These are phyloP conservation scores for Glonium stellatum DNA, from an alignment of 495 filamentous ascomycete species.

Conservation along the genomic window DNA sequence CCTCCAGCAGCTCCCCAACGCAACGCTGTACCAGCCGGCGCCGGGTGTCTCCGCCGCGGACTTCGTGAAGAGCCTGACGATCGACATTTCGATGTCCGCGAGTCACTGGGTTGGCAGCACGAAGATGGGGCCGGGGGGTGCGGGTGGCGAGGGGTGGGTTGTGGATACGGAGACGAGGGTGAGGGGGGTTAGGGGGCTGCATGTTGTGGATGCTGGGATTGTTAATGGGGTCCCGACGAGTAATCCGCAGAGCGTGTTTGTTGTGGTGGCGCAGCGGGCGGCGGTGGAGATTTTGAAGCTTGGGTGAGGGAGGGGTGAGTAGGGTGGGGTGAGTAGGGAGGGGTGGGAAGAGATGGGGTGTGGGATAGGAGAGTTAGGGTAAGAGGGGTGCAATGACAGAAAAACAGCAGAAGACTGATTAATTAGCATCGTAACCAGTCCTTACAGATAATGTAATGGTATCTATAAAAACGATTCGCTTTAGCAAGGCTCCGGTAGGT, in stretches of 20 bases:
- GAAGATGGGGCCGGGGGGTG: not conserved
- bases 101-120: not conserved
- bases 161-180: not conserved
- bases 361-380: too few species aligned
- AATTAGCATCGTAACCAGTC: too few species aligned
- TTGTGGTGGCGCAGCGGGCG: conserved; percentile 39
- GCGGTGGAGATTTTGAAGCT: conserved; percentile 34
- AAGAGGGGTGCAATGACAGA: too few species aligned
- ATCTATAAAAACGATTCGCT: too few species aligned
- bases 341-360: not conserved
- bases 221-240: conserved; percentile 35
- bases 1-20: not conserved
- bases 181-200: conserved; percentile 8
- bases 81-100: not conserved
- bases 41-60: not conserved
- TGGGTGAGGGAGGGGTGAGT: not conserved
- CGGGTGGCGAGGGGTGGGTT: not conserved
- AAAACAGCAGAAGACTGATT: too few species aligned
- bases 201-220: conserved; percentile 41
- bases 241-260: conserved; percentile 40
- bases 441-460: too few species aligned
- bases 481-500: too few species aligned
- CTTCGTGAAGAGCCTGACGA: not conserved
- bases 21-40: not conserved
- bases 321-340: not conserved